Evolutionary conservation across 1,284 basidiomycete genomes (phyloP).

Genomic region (Rhodotorula sp.): DNA sequence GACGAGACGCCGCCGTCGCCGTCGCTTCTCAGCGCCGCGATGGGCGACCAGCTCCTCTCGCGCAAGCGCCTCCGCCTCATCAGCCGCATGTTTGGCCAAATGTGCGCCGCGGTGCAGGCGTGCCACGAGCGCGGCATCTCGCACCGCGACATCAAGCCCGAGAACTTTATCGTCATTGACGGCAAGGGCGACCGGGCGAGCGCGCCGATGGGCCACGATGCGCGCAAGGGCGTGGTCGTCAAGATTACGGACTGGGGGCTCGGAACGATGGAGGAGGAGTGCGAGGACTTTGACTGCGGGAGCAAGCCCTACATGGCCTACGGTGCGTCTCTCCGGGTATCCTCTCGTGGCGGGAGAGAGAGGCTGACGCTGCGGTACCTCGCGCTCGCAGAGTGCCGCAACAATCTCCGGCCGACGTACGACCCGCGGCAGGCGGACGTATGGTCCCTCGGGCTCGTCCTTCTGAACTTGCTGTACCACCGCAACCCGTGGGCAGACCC

Average conservation of each 20-base stretch:
- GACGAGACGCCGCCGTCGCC: conserved; percentile 85
- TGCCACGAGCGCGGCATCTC: conserved; percentile 90
- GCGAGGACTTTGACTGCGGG: conserved; percentile 96
- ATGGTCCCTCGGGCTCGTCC: conserved; percentile 97
- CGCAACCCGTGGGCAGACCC: conserved; percentile 98
- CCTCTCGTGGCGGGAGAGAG: too few species aligned
- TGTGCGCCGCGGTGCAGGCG: conserved; percentile 96
- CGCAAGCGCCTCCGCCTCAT: conserved; percentile 85
- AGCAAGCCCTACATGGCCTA: conserved; percentile 99
- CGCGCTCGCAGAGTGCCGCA: conserved; percentile 76
- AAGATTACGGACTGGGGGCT: conserved; percentile 98
- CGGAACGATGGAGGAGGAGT: conserved; percentile 82
- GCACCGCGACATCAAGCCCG: conserved; percentile 96
- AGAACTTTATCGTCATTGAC: conserved; percentile 55
- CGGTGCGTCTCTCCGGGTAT: conserved; percentile 58
- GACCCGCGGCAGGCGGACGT: conserved; percentile 92
- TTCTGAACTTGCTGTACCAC: conserved; percentile 99
- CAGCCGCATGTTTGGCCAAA: conserved; percentile 94
- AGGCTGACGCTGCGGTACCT: background rate
- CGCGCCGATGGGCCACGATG: conserved; percentile 3
- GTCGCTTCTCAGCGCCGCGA: conserved; percentile 74
- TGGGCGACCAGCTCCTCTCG: conserved; percentile 80
- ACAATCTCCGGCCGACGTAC: conserved; percentile 92
- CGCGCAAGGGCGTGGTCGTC: conserved; percentile 58
- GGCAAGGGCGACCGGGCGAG: conserved; percentile 63